A percentile compares a stretch with the other conserved stretches of the same genome.
Evolutionary conservation across 257 asterid genomes (phyloP).

Genomic region (Solanum etuberosum): DNA sequence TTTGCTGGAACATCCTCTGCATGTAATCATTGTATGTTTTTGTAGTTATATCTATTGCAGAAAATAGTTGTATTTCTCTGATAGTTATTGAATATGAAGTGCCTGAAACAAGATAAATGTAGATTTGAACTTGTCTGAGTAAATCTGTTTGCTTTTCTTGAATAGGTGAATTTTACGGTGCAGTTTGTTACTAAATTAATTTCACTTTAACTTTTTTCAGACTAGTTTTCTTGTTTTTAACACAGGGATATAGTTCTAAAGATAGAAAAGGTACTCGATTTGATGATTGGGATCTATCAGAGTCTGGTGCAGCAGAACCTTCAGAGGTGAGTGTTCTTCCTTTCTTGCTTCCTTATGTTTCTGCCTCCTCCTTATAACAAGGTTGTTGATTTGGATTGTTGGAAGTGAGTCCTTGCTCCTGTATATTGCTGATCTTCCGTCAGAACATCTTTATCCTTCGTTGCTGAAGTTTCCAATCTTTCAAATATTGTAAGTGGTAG

Average conservation of each 20-base stretch:
- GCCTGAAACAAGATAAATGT: neutral
- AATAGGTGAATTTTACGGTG: neutral
- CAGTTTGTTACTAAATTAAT: neutral
- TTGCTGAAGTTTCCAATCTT: neutral
- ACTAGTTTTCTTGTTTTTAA: conserved; percentile 3
- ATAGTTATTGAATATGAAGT: neutral
- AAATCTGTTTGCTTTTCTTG: neutral
- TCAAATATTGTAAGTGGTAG: neutral
- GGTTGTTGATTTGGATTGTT: neutral
- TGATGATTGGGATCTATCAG: conserved; percentile 96
- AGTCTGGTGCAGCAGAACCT: conserved; percentile 61
- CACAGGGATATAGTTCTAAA: conserved; percentile 88
- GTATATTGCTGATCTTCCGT: neutral
- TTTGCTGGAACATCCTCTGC: neutral
- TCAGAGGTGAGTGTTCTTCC: conserved; percentile 42
- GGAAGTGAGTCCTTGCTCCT: neutral
- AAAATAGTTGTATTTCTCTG: neutral
- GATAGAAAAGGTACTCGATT: conserved; percentile 49
- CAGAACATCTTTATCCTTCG: neutral
- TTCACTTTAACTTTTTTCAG: neutral
- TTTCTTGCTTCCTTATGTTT: conserved; percentile 10
- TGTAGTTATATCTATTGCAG: neutral
- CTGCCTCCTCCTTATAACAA: neutral
- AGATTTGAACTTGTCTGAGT: neutral
- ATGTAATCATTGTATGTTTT: neutral